A percentile compares a stretch with the other conserved stretches of the same genome.
Conservation (phyloP, 495 filamentous ascomycete genomes). For the Aspergillus olivimuriae region DNA sequence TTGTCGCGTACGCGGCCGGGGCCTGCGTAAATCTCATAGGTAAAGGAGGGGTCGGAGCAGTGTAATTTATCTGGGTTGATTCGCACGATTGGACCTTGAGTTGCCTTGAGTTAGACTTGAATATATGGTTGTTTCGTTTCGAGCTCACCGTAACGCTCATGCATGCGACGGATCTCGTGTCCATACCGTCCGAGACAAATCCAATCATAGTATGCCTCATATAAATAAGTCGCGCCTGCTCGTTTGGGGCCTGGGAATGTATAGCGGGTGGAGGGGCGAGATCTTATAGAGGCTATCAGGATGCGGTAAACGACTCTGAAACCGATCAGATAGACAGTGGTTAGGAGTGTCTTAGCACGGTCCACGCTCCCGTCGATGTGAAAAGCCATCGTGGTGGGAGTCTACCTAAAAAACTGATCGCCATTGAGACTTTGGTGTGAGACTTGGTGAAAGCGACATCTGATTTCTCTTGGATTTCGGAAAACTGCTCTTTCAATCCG, state of each 20-base stretch:
- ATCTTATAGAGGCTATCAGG: background rate
- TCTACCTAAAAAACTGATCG: too few species aligned
- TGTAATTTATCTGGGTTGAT: slow-evolving; percentile 27
- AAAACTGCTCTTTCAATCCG: too few species aligned
- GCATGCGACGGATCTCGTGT: background rate
- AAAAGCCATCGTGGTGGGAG: background rate
- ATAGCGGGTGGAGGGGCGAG: background rate
- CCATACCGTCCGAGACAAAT: background rate
- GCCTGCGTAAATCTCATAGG: slow-evolving; percentile 16
- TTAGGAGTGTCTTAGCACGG: background rate
- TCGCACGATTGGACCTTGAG: slow-evolving; percentile 27
- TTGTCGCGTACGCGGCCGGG: slow-evolving; percentile 1
- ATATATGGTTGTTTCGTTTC: background rate
- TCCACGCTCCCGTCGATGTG: background rate
- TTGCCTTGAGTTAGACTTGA: background rate
- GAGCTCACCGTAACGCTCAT: background rate
- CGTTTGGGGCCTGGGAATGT: background rate
- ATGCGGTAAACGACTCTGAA: background rate
- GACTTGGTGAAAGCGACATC: too few species aligned
- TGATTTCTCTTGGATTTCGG: too few species aligned
- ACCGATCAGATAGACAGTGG: background rate
- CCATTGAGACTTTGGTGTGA: too few species aligned
- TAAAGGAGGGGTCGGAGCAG: slow-evolving; percentile 24
- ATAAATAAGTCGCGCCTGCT: background rate
- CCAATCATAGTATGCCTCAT: slow-evolving; percentile 1